Evolutionary conservation across 2,329 filamentous ascomycete species (phyloP).

Genomic region (Ceratocystiopsis sp.): DNA sequence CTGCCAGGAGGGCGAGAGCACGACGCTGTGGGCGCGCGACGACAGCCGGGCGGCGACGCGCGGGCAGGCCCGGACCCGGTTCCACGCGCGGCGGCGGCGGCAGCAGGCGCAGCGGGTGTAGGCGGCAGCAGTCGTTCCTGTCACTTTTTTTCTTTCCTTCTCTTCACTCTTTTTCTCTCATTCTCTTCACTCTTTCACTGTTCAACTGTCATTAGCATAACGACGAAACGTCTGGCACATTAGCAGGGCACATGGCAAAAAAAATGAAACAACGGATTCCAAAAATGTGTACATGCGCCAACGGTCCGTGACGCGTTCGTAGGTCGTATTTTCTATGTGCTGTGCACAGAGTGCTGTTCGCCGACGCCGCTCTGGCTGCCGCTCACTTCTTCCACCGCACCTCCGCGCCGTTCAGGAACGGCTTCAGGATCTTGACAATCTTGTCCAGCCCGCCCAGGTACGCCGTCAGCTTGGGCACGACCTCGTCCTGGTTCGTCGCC

Average conservation of each 20-base stretch:
- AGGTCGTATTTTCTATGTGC: too few species aligned
- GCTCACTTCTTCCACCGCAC: constrained; percentile 33
- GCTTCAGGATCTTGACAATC: constrained; percentile 58
- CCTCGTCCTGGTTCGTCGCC: constrained; percentile 46
- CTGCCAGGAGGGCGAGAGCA: not conserved
- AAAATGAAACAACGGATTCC: not conserved
- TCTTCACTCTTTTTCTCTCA: not conserved
- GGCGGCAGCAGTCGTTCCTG: not conserved
- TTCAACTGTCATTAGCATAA: constrained; percentile 1
- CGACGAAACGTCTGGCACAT: not conserved
- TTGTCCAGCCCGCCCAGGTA: constrained; percentile 69
- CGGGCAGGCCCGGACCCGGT: too few species aligned
- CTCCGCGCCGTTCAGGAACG: constrained; percentile 36
- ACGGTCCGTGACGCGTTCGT: too few species aligned
- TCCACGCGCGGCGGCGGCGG: too few species aligned
- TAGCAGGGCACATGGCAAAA: not conserved
- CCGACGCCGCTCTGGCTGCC: too few species aligned
- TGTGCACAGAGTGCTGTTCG: too few species aligned
- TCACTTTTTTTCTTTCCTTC: not conserved
- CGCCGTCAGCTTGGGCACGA: constrained; percentile 43
- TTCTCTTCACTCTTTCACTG: not conserved
- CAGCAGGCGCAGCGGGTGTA: too few species aligned
- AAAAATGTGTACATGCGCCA: not conserved
- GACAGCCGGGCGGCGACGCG: too few species aligned
- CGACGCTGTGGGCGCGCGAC: too few species aligned